phyloP scores from a whole-genome alignment of 148 eudicot species.

The Fagopyrum homotropicum region DNA sequence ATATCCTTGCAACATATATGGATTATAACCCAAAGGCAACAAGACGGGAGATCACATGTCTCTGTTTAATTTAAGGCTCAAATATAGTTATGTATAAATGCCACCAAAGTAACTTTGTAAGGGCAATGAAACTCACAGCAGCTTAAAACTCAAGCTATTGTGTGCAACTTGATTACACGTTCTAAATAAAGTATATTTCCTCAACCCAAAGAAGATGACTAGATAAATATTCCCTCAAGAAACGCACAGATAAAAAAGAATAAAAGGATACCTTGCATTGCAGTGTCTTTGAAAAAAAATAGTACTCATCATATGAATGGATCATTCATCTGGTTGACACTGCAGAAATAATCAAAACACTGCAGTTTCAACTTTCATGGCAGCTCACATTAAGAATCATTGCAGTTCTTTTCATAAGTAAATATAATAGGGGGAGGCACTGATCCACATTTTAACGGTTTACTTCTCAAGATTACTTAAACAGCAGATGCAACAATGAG shows the following conservation, averaged over 20 bases:
- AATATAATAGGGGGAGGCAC: neutral
- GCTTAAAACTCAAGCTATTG: neutral
- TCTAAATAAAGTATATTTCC: neutral
- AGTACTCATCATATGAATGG: neutral
- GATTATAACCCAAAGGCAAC: neutral
- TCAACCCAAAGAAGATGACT: neutral
- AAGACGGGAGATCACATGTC: neutral
- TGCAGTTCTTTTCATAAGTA: neutral
- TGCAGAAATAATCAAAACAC: neutral
- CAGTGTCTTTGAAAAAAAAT: neutral
- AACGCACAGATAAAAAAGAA: constrained; percentile 5
- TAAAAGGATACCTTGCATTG: neutral
- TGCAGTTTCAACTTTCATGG: no score
- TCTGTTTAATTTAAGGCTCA: neutral
- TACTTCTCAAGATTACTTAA: neutral
- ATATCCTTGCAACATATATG: neutral
- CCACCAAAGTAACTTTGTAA: no score
- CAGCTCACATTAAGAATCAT: neutral
- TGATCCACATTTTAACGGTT: neutral
- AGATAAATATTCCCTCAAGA: constrained; percentile 4
- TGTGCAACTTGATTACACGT: neutral
- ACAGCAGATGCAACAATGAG: neutral
- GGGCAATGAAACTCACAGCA: no score
- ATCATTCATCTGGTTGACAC: constrained; percentile 8
- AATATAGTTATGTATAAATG: no score